phyloP scores from a whole-genome alignment of 768 basidiomycete genomes.

The Lentinula sp. region DNA sequence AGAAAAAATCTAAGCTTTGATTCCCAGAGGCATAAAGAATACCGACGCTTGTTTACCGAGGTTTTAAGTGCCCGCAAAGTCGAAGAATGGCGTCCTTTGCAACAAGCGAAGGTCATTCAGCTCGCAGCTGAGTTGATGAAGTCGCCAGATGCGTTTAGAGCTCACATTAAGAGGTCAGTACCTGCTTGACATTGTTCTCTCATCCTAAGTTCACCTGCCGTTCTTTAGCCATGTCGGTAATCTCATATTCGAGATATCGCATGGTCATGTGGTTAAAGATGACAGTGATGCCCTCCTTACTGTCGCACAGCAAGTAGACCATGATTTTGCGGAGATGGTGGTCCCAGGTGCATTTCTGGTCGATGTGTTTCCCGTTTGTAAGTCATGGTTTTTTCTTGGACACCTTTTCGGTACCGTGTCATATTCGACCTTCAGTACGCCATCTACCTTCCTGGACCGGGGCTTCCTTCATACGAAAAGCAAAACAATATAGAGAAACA shows the following conservation, averaged over 20 bases:
- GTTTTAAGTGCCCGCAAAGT: not conserved
- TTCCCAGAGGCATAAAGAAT: not conserved
- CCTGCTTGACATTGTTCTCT: not conserved
- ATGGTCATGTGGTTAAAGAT: conserved; percentile 3
- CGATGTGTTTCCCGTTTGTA: not conserved
- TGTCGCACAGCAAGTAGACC: not conserved
- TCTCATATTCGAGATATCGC: conserved; percentile 3
- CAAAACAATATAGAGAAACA: not conserved
- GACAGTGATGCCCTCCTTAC: not conserved
- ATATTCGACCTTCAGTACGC: not conserved
- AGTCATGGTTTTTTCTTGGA: not conserved
- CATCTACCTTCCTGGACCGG: not conserved
- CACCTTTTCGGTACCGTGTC: not conserved
- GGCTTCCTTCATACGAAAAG: not conserved
- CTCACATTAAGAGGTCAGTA: not conserved
- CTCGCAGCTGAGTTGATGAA: not conserved
- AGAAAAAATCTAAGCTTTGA: not conserved
- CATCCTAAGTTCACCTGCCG: not conserved
- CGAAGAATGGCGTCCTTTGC: conserved; percentile 1
- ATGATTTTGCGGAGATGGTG: conserved; percentile 3
- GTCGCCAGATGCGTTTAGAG: not conserved
- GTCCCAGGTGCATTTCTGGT: conserved; percentile 1
- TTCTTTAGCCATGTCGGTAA: not conserved
- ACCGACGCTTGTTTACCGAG: not conserved
- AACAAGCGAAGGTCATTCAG: not conserved